Conservation (phyloP, 768 basidiomycete genomes). For the Psilocybe subaeruginosa region DNA sequence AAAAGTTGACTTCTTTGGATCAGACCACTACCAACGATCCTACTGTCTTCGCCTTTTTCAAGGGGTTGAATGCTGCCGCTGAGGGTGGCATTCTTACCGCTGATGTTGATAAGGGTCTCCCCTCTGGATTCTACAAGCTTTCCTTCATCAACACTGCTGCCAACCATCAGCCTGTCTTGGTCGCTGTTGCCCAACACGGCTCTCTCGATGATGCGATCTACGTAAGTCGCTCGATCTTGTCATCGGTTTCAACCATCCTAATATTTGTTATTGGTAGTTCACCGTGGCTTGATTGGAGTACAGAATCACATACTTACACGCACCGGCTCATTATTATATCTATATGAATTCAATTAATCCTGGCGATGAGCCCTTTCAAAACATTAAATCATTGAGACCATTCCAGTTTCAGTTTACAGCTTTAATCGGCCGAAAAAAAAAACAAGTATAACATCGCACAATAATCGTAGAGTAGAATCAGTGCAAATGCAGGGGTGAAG, state of each 20-base stretch:
- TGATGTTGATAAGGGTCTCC: slow-evolving; percentile 55
- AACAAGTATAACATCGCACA: too few relatives aligned
- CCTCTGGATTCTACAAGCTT: slow-evolving; percentile 61
- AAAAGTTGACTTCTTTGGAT: slow-evolving; percentile 45
- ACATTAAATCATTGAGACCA: too few relatives aligned
- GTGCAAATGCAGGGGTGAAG: too few relatives aligned
- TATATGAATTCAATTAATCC: too few relatives aligned
- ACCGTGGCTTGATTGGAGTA: slow-evolving; percentile 24
- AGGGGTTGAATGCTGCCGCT: slow-evolving; percentile 49
- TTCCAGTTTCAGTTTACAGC: too few relatives aligned
- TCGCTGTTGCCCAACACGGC: slow-evolving; percentile 64
- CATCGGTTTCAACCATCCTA: neutral
- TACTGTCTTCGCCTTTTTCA: slow-evolving; percentile 62
- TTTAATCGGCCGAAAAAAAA: too few relatives aligned
- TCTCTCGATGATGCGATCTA: slow-evolving; percentile 60
- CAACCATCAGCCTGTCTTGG: slow-evolving; percentile 65
- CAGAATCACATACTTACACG: neutral
- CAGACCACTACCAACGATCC: slow-evolving; percentile 51
- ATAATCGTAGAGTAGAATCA: too few relatives aligned
- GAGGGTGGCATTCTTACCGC: slow-evolving; percentile 54
- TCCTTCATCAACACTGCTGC: slow-evolving; percentile 59
- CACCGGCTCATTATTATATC: too few relatives aligned
- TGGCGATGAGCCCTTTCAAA: too few relatives aligned
- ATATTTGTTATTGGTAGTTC: slow-evolving; percentile 21
- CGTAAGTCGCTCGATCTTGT: slow-evolving; percentile 34